Evolutionary conservation across 176 grass and related monocot genomes (phyloP).

Genomic region (Paspalum vaginatum): DNA sequence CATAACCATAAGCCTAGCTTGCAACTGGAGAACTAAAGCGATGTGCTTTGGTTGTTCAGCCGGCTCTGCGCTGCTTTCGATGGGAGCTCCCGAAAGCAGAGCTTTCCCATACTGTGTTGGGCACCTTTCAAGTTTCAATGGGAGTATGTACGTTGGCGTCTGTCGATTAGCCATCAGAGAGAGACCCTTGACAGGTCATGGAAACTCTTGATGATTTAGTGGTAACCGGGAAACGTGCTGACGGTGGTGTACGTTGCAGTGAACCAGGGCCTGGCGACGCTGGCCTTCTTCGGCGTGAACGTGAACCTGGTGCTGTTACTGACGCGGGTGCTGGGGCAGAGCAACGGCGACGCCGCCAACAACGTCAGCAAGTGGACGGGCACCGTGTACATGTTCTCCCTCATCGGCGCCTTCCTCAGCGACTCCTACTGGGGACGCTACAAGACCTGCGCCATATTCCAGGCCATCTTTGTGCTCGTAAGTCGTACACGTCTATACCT

Average conservation of each 20-base stretch:
- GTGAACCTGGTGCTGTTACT: constrained; percentile 97
- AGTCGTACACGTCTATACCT: constrained; percentile 1
- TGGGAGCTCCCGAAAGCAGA: not conserved
- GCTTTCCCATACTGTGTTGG: constrained; percentile 5
- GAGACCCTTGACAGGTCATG: not conserved
- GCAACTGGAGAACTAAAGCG: constrained; percentile 30
- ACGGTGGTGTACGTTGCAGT: constrained; percentile 53
- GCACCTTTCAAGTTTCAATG: too few species aligned
- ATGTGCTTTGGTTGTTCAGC: constrained; percentile 16
- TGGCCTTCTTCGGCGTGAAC: constrained; percentile 94
- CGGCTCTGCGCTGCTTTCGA: constrained; percentile 36
- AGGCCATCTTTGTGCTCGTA: constrained; percentile 88
- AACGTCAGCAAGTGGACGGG: constrained; percentile 99
- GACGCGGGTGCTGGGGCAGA: constrained; percentile 84
- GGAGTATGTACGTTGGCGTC: not conserved
- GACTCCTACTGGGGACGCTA: constrained; percentile 98
- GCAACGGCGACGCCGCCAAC: constrained; percentile 88
- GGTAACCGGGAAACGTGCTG: constrained; percentile 2
- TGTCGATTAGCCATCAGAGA: not conserved
- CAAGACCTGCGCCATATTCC: constrained; percentile 91
- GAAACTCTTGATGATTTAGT: not conserved
- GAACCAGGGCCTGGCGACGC: constrained; percentile 88
- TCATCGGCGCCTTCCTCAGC: constrained; percentile 93
- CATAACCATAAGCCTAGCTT: not conserved
- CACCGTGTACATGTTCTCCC: constrained; percentile 98